Evolutionary conservation across 768 basidiomycete species (phyloP), one percentile per base, ranked within the genome.

Genomic region (Phaeotremella fagi): DNA sequence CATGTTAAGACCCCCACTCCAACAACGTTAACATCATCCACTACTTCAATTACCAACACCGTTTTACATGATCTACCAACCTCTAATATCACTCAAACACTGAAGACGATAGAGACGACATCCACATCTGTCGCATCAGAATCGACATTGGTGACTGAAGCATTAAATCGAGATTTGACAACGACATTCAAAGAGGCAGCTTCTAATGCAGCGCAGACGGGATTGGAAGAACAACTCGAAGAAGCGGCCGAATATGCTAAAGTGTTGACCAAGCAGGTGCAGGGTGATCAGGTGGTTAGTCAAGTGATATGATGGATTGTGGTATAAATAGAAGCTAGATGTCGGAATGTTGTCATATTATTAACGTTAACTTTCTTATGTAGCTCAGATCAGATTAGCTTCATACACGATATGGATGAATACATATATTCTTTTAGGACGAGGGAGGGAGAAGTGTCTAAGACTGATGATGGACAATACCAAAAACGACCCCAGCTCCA

Each of bases 131-230:
- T 36, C 14, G 38, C 51, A 16, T 50, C 49, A 16, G 42, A 51
- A 5, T 46, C 46, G 7, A 53, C 57, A n/a, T 28, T 57, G 18
- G 50, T 63, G 18, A 18, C 54, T 20, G 37, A 45, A 20, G 48
- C 59, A 6, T 42, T 63, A 9, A 55, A 63, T 31, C 49, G 60
- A 37, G 58, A 63, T 27, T 16, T 55, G 22, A 59, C 59, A 2
- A 38, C 54, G 24, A 50, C 62, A 16, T 20, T 63, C 3, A 35
- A 46, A 9, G 59, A 63, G 27, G 59, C 46, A 4, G n/a, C 60
- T 7, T n/a, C 25, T 0, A 63, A 63, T 55, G 58, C 62, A 6
- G 46, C 38, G 14, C 62, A 63, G 52, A 63, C 62, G 3, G 62
- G 62, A 9, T 37, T 55, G 28, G 62, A 63, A 45, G 62, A 63